Percentiles rank a stretch among this genome's conserved stretches.
phyloP scores from a whole-genome alignment of 2,329 filamentous ascomycete species.

The Arachnomyces sp. region DNA sequence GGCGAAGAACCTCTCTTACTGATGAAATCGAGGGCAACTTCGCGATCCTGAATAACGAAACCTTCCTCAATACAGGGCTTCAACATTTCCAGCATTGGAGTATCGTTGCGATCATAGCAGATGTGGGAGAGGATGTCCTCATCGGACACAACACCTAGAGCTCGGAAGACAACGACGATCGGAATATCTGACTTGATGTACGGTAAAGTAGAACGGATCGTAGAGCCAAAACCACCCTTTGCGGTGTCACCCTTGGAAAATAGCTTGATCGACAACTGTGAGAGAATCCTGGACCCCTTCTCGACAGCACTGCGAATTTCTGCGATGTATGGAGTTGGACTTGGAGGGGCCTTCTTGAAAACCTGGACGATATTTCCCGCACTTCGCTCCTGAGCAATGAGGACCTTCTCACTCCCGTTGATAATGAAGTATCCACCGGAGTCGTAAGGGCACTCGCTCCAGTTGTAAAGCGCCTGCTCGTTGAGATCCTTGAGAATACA shows the following conservation, averaged over 20 bases:
- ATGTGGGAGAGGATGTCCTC: conserved; percentile 98
- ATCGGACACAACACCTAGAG: conserved; percentile 89
- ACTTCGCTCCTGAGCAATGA: conserved; percentile 95
- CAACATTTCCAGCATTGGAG: conserved; percentile 93
- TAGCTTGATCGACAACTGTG: conserved; percentile 82
- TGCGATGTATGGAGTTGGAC: conserved; percentile 83
- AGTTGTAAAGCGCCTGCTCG: conserved; percentile 77
- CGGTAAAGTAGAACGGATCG: conserved; percentile 81
- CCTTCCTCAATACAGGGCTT: conserved; percentile 96
- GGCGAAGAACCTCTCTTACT: conserved; percentile 77
- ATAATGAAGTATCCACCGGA: conserved; percentile 99
- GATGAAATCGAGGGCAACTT: conserved; percentile 90
- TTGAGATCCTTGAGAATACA: conserved; percentile 78
- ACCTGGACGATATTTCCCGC: conserved; percentile 98
- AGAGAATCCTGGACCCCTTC: conserved; percentile 90
- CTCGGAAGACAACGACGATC: conserved; percentile 90
- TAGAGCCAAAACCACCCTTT: conserved; percentile 75
- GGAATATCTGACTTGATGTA: conserved; percentile 93
- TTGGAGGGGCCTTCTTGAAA: conserved; percentile 94
- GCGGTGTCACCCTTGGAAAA: conserved; percentile 73
- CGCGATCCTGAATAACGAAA: conserved; percentile 89
- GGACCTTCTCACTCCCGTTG: conserved; percentile 96
- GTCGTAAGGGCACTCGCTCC: conserved; percentile 97
- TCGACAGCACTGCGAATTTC: conserved; percentile 95
- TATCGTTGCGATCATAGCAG: conserved; percentile 90